phyloP scores from a whole-genome alignment of 768 basidiomycete species.

The Rickenella mellea region DNA sequence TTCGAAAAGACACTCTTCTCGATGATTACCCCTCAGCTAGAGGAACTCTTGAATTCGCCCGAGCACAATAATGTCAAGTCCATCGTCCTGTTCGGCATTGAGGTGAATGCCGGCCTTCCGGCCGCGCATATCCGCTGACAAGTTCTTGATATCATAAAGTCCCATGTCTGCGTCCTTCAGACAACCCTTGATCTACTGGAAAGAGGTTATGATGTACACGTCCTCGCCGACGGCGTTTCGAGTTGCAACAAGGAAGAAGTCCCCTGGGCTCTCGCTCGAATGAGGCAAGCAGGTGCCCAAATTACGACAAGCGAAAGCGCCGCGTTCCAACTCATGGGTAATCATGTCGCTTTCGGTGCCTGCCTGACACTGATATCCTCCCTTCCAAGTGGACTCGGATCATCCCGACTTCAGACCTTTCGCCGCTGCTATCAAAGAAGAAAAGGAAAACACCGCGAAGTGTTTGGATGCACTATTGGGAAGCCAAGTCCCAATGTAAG shows the following conservation, averaged over 20 bases:
- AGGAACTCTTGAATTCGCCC: constrained; percentile 31
- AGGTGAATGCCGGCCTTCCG: constrained; percentile 38
- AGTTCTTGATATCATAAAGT: constrained; percentile 30
- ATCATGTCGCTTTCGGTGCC: constrained; percentile 9
- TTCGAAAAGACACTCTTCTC: constrained; percentile 78
- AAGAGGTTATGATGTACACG: constrained; percentile 42
- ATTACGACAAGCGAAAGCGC: constrained; percentile 78
- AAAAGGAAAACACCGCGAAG: constrained; percentile 50
- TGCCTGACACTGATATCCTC: constrained; percentile 8
- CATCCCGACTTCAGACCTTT: constrained; percentile 64
- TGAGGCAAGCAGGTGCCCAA: constrained; percentile 65
- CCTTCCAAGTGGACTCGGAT: constrained; percentile 43
- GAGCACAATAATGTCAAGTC: constrained; percentile 39
- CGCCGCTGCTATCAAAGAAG: constrained; percentile 65
- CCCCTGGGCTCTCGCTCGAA: constrained; percentile 57
- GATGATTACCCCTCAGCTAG: constrained; percentile 70
- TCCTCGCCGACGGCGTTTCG: constrained; percentile 80
- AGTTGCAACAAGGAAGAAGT: constrained; percentile 76
- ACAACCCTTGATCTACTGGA: constrained; percentile 62
- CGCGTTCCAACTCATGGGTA: constrained; percentile 68
- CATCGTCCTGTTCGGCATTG: constrained; percentile 80
- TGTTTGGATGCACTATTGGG: constrained; percentile 23
- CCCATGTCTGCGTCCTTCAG: constrained; percentile 86
- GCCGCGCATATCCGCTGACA: neutral
- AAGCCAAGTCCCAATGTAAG: constrained; percentile 14